A percentile compares a stretch with the other conserved stretches of the same genome.
phyloP scores from a whole-genome alignment of 2,329 filamentous ascomycete genomes.

The Calonectria pauciramosa region DNA sequence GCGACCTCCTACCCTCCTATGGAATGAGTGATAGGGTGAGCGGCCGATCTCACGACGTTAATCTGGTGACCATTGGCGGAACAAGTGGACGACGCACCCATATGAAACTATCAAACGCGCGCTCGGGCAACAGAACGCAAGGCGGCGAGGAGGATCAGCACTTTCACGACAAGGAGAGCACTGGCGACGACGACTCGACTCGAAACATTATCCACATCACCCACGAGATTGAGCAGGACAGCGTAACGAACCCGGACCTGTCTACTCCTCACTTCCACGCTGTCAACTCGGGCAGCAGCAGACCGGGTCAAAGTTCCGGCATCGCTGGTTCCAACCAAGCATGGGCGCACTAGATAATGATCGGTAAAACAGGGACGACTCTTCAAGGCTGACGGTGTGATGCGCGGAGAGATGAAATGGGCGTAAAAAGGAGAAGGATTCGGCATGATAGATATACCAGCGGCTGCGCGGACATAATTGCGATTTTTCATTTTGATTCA shows the following conservation, averaged over 20 bases:
- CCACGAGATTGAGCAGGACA: slow-evolving; percentile 34
- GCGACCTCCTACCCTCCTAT: slow-evolving; percentile 30
- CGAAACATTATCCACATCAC: slow-evolving; percentile 35
- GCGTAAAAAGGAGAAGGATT: background rate
- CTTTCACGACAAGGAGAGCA: slow-evolving; percentile 36
- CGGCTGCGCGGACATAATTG: background rate
- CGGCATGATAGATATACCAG: background rate
- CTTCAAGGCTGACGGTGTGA: background rate
- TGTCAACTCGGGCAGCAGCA: background rate
- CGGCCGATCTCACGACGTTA: slow-evolving; percentile 28
- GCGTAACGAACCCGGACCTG: background rate
- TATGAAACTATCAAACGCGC: slow-evolving; percentile 27
- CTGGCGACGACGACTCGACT: slow-evolving; percentile 29
- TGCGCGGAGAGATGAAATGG: background rate
- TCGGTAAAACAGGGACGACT: background rate
- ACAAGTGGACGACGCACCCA: slow-evolving; percentile 18
- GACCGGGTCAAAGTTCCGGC: background rate
- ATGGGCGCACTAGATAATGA: background rate
- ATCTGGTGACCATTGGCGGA: slow-evolving; percentile 33
- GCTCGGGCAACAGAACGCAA: background rate
- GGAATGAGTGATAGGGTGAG: slow-evolving; percentile 21
- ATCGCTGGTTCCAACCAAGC: background rate
- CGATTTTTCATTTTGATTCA: background rate
- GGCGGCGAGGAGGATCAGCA: slow-evolving; percentile 11
- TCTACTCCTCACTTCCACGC: background rate